phyloP scores from a whole-genome alignment of 768 basidiomycete species.

The Cystofilobasidium ferigula region DNA sequence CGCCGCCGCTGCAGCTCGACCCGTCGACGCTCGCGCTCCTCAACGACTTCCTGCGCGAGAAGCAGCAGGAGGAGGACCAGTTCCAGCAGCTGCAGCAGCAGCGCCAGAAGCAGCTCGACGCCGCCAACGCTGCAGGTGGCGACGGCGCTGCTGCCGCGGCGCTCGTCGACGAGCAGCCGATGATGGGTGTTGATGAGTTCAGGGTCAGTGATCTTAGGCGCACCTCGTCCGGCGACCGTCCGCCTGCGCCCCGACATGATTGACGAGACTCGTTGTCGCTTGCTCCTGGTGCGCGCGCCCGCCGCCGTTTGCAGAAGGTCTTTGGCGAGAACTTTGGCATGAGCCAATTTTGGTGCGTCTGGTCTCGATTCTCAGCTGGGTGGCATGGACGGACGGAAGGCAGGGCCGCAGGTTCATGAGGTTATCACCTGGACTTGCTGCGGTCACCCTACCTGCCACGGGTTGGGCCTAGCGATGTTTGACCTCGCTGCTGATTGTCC shows the following conservation, averaged over 20 bases:
- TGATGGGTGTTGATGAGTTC: slow-evolving; percentile 27
- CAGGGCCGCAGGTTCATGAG: no score
- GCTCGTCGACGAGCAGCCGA: slow-evolving; percentile 1
- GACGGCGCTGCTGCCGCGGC: no score
- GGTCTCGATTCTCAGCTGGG: not conserved
- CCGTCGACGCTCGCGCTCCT: slow-evolving; percentile 30
- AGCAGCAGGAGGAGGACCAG: slow-evolving; percentile 26
- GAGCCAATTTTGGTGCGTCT: slow-evolving; percentile 28
- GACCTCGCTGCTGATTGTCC: not conserved
- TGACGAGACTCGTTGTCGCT: not conserved
- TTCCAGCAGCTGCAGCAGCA: slow-evolving; percentile 27
- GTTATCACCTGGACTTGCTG: no score
- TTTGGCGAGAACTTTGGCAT: slow-evolving; percentile 19
- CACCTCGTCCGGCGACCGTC: not conserved
- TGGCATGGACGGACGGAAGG: no score
- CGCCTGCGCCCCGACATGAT: not conserved
- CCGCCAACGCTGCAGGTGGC: not conserved
- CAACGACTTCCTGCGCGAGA: slow-evolving; percentile 26
- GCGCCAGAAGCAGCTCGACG: slow-evolving; percentile 1
- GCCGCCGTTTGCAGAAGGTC: not conserved
- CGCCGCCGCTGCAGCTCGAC: slow-evolving; percentile 29
- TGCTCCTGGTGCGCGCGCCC: not conserved
- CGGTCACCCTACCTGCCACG: not conserved
- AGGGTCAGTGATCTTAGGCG: not conserved
- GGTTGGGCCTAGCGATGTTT: not conserved